phyloP scores from a whole-genome alignment of 1,139 yeast genomes.

The Saccharomyces uvarum region DNA sequence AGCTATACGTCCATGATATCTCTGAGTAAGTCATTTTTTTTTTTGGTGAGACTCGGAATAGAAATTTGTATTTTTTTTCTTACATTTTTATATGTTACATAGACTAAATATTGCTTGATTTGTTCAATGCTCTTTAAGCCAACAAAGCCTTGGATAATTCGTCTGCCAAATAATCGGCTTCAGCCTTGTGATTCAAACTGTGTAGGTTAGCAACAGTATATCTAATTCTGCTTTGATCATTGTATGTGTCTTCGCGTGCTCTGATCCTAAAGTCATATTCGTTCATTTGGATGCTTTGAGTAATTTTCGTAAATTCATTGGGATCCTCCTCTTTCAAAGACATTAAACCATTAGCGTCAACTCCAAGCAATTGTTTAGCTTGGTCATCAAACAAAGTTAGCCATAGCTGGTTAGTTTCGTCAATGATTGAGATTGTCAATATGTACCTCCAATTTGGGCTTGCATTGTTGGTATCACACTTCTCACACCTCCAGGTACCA shows the following conservation, averaged over 20 bases:
- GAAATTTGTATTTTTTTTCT: too few relatives aligned
- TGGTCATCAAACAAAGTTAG: conserved; percentile 79
- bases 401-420: conserved; percentile 80
- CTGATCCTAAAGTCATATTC: conserved; percentile 69
- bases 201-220: conserved; percentile 55
- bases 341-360: conserved; percentile 60
- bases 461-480: conserved; percentile 63
- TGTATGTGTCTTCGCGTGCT: conserved; percentile 78
- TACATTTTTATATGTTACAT: background rate
- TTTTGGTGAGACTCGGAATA: background rate
- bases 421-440: conserved; percentile 63
- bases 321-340: conserved; percentile 45
- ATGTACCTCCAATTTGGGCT: conserved; percentile 76
- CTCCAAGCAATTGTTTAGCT: conserved; percentile 61
- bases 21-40: background rate
- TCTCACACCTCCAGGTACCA: conserved; percentile 88
- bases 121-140: background rate
- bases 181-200: conserved; percentile 51
- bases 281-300: conserved; percentile 52
- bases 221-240: conserved; percentile 70
- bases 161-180: conserved; percentile 46
- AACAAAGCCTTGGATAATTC: conserved; percentile 16
- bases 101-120: background rate
- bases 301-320: conserved; percentile 40
- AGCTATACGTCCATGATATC: background rate